A percentile compares a stretch with the other conserved stretches of the same genome.
Conservation (phyloP, 305 asterid genomes). For the Fraxinus nigra region DNA sequence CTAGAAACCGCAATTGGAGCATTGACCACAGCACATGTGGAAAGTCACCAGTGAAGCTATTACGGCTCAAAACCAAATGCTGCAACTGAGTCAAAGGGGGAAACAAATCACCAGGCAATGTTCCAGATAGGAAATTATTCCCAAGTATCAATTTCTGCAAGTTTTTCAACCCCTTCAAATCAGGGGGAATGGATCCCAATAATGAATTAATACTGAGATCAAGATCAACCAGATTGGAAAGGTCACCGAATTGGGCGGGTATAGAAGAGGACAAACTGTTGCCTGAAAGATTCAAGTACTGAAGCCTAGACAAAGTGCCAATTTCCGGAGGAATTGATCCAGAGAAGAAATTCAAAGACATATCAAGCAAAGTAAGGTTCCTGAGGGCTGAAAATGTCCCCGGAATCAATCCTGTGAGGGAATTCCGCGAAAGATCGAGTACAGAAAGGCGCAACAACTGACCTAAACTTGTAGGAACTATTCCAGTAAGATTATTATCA, state of each 20-base stretch:
- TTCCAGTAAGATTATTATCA: slow-evolving; percentile 50
- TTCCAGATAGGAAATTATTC: slow-evolving; percentile 29
- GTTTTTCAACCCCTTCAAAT: slow-evolving; percentile 39
- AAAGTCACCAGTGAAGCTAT: slow-evolving; percentile 33
- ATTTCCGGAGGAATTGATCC: slow-evolving; percentile 60
- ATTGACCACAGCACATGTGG: slow-evolving; percentile 38
- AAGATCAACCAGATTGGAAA: slow-evolving; percentile 46
- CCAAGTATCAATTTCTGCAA: slow-evolving; percentile 33
- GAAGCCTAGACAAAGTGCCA: slow-evolving; percentile 51
- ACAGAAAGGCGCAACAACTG: slow-evolving; percentile 45
- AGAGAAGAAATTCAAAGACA: slow-evolving; percentile 64
- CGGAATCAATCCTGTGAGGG: slow-evolving; percentile 55
- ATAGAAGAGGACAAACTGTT: slow-evolving; percentile 42
- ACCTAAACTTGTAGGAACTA: slow-evolving; percentile 59
- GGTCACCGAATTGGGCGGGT: slow-evolving; percentile 46
- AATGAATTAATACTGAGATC: slow-evolving; percentile 44
- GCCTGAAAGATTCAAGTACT: slow-evolving; percentile 40
- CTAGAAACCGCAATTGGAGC: slow-evolving; percentile 37
- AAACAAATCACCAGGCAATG: slow-evolving; percentile 28
- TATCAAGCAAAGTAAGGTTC: slow-evolving; percentile 54
- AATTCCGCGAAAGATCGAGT: slow-evolving; percentile 69
- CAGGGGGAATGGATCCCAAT: slow-evolving; percentile 34
- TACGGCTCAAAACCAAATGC: slow-evolving; percentile 43
- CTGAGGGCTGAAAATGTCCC: slow-evolving; percentile 30
- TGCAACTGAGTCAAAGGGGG: slow-evolving; percentile 42